A percentile compares a stretch with the other conserved stretches of the same genome.
phyloP scores from a whole-genome alignment of 345 rosid species.

The Dipteronia sinensis region DNA sequence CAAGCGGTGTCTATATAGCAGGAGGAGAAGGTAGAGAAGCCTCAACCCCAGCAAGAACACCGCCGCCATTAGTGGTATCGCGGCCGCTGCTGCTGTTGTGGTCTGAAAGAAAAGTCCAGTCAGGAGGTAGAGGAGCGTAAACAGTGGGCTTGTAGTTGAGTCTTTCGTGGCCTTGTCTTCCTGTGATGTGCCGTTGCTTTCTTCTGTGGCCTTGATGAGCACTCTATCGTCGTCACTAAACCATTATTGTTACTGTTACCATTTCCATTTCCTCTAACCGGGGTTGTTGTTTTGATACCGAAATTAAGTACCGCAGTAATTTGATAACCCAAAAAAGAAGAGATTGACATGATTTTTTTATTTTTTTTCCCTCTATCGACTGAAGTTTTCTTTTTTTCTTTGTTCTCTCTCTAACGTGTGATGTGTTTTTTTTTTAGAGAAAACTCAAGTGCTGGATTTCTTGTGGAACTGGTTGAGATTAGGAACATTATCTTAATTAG shows the following conservation, averaged over 20 bases:
- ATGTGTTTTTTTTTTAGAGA: neutral
- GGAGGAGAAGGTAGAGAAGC: slow-evolving; percentile 19
- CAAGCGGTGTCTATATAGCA: slow-evolving; percentile 22
- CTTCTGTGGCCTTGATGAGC: slow-evolving; percentile 91
- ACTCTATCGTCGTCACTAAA: slow-evolving; percentile 49
- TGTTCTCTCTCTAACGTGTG: too few relatives aligned
- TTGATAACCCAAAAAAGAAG: slow-evolving; percentile 26
- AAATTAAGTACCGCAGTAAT: neutral
- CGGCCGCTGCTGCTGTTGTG: neutral
- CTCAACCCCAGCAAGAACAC: slow-evolving; percentile 15
- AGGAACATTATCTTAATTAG: slow-evolving; percentile 2
- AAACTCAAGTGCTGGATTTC: too few relatives aligned
- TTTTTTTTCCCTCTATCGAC: neutral
- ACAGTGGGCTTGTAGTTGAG: slow-evolving; percentile 78
- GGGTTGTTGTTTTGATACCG: neutral
- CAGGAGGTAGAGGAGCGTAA: slow-evolving; percentile 67
- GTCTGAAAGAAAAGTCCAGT: slow-evolving; percentile 50
- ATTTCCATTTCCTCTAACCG: neutral
- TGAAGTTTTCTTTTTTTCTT: neutral
- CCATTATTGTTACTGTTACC: slow-evolving; percentile 30
- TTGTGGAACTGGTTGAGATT: slow-evolving; percentile 3
- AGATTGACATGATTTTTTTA: slow-evolving; percentile 15
- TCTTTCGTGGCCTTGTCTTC: slow-evolving; percentile 90
- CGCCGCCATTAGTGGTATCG: neutral
- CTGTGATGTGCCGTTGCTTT: slow-evolving; percentile 89